A percentile compares a stretch with the other conserved stretches of the same genome.
phyloP scores from a whole-genome alignment of 2,329 filamentous ascomycete species.

The Penicillium sp. region DNA sequence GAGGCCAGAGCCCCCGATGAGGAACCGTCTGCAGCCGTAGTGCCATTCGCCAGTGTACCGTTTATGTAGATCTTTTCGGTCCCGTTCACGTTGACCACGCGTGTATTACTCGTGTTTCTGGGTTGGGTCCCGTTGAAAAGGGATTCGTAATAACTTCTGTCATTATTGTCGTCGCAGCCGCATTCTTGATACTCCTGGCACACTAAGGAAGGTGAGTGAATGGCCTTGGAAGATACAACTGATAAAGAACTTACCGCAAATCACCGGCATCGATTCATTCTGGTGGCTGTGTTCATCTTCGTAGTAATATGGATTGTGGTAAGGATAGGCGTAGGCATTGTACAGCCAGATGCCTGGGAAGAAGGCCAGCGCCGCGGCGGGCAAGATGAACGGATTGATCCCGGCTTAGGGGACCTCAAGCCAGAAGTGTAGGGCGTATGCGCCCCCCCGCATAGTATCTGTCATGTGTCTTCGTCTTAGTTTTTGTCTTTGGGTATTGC shows the following conservation, averaged over 20 bases:
- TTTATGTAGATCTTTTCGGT: slow-evolving; percentile 46
- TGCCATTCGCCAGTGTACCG: slow-evolving; percentile 45
- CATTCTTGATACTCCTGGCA: slow-evolving; percentile 53
- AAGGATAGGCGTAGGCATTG: slow-evolving; percentile 53
- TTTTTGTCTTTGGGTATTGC: neutral
- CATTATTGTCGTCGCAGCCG: slow-evolving; percentile 52
- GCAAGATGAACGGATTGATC: slow-evolving; percentile 48
- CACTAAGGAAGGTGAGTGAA: too few relatives aligned
- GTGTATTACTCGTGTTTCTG: slow-evolving; percentile 37
- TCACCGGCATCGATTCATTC: slow-evolving; percentile 50
- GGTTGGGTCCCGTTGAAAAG: slow-evolving; percentile 41
- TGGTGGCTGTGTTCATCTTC: slow-evolving; percentile 42
- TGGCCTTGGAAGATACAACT: too few relatives aligned
- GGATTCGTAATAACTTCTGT: slow-evolving; percentile 40
- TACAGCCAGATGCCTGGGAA: slow-evolving; percentile 54
- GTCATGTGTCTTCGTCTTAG: slow-evolving; percentile 44
- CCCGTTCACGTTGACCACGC: slow-evolving; percentile 40
- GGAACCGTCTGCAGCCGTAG: slow-evolving; percentile 35
- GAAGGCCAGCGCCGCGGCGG: slow-evolving; percentile 42
- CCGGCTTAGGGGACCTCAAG: slow-evolving; percentile 44
- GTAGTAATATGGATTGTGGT: slow-evolving; percentile 45
- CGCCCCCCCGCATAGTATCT: slow-evolving; percentile 54
- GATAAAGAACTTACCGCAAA: too few relatives aligned
- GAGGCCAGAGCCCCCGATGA: slow-evolving; percentile 18
- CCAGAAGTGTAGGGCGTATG: slow-evolving; percentile 48